These are phyloP conservation scores for Knoxia roxburghii DNA, from an alignment of 257 asterid species.

Conservation along the genomic window DNA sequence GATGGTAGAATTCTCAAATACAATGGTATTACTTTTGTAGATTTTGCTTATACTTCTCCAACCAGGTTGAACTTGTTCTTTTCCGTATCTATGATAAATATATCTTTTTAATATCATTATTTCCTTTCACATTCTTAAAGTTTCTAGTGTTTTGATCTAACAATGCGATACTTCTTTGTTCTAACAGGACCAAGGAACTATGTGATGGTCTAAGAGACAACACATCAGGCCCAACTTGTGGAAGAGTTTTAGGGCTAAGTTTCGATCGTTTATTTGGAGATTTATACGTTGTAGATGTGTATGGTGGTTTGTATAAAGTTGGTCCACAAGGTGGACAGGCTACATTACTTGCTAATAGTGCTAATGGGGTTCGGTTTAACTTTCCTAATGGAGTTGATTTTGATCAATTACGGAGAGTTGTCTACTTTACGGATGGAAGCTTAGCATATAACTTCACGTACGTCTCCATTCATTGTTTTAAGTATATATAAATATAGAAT, in stretches of 20 bases:
- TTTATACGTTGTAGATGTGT: not conserved
- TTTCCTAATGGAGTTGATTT: not conserved
- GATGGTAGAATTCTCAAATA: constrained; percentile 47
- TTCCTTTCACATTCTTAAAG: too few relatives aligned
- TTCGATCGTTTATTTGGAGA: not conserved
- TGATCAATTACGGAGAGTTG: not conserved
- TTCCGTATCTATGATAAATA: too few relatives aligned
- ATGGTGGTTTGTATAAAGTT: not conserved
- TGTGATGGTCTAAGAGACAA: constrained; percentile 38
- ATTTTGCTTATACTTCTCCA: constrained; percentile 40
- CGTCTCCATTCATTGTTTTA: not conserved
- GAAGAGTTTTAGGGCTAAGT: constrained; percentile 36
- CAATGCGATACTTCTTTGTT: too few relatives aligned
- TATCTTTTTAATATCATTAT: too few relatives aligned
- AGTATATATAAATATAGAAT: too few relatives aligned
- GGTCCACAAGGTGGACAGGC: not conserved
- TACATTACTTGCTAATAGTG: not conserved
- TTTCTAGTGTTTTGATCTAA: too few relatives aligned
- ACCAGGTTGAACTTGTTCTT: constrained; percentile 27
- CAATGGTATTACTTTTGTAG: constrained; percentile 24
- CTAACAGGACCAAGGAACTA: constrained; percentile 27
- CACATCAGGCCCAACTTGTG: constrained; percentile 25
- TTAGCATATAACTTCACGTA: not conserved
- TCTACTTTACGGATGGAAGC: not conserved
- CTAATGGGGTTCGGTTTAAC: not conserved